Conservation (phyloP, 305 asterid species). For the Fraxinus nigra region DNA sequence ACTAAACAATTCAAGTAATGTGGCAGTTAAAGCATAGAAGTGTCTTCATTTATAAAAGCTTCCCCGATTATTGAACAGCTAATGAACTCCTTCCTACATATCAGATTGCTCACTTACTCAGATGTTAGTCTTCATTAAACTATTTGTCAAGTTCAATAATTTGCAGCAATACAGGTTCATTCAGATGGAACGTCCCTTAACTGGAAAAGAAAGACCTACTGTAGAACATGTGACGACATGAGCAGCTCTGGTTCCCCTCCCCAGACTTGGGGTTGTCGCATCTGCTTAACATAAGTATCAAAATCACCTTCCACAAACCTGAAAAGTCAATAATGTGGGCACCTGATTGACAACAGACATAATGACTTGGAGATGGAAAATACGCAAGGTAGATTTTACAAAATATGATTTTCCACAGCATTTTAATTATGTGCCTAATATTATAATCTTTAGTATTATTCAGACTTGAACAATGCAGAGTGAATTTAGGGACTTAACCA, state of each 20-base stretch:
- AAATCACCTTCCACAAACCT: constrained; percentile 76
- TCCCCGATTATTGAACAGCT: neutral
- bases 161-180: neutral
- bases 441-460: neutral
- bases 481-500: neutral
- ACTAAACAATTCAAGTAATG: neutral
- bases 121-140: neutral
- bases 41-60: neutral
- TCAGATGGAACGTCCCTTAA: neutral
- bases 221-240: constrained; percentile 66
- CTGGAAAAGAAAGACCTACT: constrained; percentile 36
- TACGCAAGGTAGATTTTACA: neutral
- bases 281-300: constrained; percentile 55
- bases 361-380: neutral
- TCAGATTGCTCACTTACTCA: neutral
- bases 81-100: neutral
- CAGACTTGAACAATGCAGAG: neutral
- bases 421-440: neutral
- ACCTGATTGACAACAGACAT: neutral
- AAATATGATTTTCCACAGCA: neutral
- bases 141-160: neutral
- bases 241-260: constrained; percentile 81
- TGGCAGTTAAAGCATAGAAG: neutral
- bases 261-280: constrained; percentile 68
- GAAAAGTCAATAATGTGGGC: neutral